Evolutionary conservation across 768 basidiomycete genomes (phyloP).

Genomic region (Asterophora lycoperdoides): DNA sequence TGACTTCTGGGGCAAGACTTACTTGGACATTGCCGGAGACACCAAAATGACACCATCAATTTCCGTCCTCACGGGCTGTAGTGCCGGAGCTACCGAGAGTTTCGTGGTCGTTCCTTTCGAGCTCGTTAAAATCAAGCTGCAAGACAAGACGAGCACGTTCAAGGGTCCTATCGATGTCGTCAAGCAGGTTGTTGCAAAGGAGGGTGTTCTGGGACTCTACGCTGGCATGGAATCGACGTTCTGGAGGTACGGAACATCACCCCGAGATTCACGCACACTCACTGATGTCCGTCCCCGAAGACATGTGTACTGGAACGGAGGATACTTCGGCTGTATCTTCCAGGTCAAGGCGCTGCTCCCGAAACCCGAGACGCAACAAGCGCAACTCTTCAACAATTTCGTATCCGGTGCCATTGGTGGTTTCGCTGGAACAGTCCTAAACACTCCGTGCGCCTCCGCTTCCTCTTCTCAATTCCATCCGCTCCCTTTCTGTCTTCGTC

Average conservation of each 20-base stretch:
- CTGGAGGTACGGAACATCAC: conserved; percentile 66
- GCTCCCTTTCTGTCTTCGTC: not conserved
- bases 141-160: conserved; percentile 90
- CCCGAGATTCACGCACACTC: not conserved
- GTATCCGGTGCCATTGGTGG: conserved; percentile 88
- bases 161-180: conserved; percentile 92
- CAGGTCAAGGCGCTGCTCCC: conserved; percentile 78
- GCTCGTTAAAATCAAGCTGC: conserved; percentile 90
- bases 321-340: conserved; percentile 92
- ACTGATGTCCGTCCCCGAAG: conserved; percentile 31
- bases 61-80: conserved; percentile 88
- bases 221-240: conserved; percentile 97
- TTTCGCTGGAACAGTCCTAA: conserved; percentile 81
- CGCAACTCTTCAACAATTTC: conserved; percentile 85
- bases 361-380: conserved; percentile 73
- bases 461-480: not conserved
- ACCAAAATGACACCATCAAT: conserved; percentile 83
- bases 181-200: conserved; percentile 67
- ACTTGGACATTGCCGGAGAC: conserved; percentile 56
- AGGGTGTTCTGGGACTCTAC: conserved; percentile 84
- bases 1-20: conserved; percentile 95
- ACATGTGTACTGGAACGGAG: conserved; percentile 90
- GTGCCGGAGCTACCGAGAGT: conserved; percentile 94
- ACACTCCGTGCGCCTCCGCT: conserved; percentile 69
- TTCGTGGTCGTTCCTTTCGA: conserved; percentile 97